Evolutionary conservation across 768 basidiomycete species (phyloP), one percentile per base, ranked within the genome.

Genomic region (Lactarius vividus): DNA sequence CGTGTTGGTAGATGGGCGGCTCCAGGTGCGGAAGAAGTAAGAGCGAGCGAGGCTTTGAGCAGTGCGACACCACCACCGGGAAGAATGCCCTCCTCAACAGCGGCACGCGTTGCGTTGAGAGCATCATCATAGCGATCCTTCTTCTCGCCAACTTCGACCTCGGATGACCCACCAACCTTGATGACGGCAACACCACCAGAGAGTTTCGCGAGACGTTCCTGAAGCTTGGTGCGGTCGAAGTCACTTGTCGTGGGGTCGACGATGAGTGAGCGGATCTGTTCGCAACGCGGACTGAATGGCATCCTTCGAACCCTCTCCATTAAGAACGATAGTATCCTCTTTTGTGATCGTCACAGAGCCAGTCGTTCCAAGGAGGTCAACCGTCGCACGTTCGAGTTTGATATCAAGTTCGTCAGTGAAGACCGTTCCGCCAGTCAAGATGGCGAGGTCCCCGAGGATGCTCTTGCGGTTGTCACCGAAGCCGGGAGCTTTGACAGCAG

Each of bases 391-490:
- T 76, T 98, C 95, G 64, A 98, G 91, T 78, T 98, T 98, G 81
- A 98, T 92, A 79, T 98, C 96, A 68, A 99, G 87, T 75, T 77
- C 76, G 69, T 87, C 96, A 46, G 94, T 93, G 84, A 98, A 98
- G 78, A 99, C 96, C 60, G 94, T 96, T 68, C 96, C 95, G 59
- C 96, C 96, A 4, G 96, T 98, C 71, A 98, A 88, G 79, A 98
- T 97, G 61, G 94, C 94, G 59, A 98, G 85, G 74, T 98, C 96
- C 65, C 96, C 96, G 62, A 98, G 90, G 79, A 98, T 92, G 62
- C 89, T 92, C 82, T 98, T 99, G 80, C 96, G 90, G 86, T 98
- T 99, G 81, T 98, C 96, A 73, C 96, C 96, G 76, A 99, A 98
- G 59, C 96, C 94, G 61, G 96, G 96, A 20, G 96, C 96, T 82